These are phyloP conservation scores for Dendrocalamus sinicus DNA, from an alignment of 176 grass and related monocot species.

Conservation along the genomic window DNA sequence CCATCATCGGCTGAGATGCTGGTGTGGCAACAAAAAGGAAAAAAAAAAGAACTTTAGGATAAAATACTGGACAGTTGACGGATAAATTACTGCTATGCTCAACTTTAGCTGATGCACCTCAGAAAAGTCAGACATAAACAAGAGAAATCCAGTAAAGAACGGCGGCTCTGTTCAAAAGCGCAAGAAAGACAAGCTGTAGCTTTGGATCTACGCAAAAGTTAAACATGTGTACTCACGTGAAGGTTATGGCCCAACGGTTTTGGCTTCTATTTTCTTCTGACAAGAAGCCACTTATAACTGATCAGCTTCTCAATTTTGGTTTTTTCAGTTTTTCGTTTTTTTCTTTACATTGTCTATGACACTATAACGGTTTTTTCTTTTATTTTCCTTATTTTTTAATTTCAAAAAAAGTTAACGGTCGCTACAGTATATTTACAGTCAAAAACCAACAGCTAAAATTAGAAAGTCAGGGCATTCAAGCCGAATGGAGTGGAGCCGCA, in stretches of 20 bases:
- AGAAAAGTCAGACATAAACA: slow-evolving; percentile 31
- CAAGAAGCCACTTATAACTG: no score
- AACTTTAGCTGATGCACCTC: slow-evolving; percentile 33
- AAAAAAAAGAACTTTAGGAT: not conserved
- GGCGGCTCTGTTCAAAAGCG: slow-evolving; percentile 13
- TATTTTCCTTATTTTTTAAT: no score
- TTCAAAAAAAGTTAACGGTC: no score
- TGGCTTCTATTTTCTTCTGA: no score
- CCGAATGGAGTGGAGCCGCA: no score
- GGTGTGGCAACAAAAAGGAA: not conserved
- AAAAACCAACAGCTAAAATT: no score
- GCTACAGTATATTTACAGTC: no score
- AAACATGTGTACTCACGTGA: slow-evolving; percentile 23
- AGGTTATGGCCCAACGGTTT: slow-evolving; percentile 1
- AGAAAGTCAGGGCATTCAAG: no score
- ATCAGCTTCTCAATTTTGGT: no score
- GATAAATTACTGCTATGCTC: slow-evolving; percentile 26
- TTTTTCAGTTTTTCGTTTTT: no score
- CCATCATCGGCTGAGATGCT: not conserved
- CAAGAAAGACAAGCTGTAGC: slow-evolving; percentile 25
- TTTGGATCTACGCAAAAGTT: slow-evolving; percentile 52
- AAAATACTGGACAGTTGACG: not conserved
- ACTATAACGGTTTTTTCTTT: no score
- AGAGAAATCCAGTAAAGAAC: slow-evolving; percentile 20
- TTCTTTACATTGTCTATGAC: no score